Evolutionary conservation across 176 grass and related monocot genomes (phyloP).

Genomic region (Zea luxurians): DNA sequence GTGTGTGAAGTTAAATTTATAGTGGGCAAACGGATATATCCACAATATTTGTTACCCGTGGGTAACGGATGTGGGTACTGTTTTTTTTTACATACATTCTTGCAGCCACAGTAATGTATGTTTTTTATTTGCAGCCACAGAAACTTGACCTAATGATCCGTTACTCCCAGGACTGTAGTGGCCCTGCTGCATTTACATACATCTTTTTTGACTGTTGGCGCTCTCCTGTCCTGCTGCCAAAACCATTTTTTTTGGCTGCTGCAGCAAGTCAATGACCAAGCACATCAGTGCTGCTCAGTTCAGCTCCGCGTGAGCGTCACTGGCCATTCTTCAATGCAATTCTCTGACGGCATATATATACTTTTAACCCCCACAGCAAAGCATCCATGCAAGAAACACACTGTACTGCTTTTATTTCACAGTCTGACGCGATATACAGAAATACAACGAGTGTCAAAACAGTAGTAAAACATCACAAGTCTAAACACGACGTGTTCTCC

Average conservation of each 20-base stretch:
- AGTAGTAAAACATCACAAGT: conserved; percentile 13
- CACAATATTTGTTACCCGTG: no score
- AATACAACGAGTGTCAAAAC: not conserved
- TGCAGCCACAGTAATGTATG: no score
- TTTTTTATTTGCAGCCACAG: no score
- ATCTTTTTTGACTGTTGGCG: conserved; percentile 17
- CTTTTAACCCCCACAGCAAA: no score
- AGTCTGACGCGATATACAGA: conserved; percentile 24
- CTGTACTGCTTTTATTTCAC: conserved; percentile 37
- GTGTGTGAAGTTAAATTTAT: no score
- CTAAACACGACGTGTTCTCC: not conserved
- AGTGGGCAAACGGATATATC: no score
- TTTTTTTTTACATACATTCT: no score
- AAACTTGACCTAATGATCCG: no score
- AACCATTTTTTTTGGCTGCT: not conserved
- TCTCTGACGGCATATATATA: not conserved
- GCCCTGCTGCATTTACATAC: not conserved
- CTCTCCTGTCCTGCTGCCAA: not conserved
- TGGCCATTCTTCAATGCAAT: not conserved
- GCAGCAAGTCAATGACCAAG: not conserved
- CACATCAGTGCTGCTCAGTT: conserved; percentile 23
- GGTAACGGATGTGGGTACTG: no score
- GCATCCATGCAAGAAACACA: not conserved
- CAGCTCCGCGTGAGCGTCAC: no score
- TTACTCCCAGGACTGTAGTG: conserved; percentile 8